Evolutionary conservation across 1,284 basidiomycete genomes (phyloP), one percentile per base, ranked within the genome.

Genomic region (Cutaneotrichosporon dermatis): DNA sequence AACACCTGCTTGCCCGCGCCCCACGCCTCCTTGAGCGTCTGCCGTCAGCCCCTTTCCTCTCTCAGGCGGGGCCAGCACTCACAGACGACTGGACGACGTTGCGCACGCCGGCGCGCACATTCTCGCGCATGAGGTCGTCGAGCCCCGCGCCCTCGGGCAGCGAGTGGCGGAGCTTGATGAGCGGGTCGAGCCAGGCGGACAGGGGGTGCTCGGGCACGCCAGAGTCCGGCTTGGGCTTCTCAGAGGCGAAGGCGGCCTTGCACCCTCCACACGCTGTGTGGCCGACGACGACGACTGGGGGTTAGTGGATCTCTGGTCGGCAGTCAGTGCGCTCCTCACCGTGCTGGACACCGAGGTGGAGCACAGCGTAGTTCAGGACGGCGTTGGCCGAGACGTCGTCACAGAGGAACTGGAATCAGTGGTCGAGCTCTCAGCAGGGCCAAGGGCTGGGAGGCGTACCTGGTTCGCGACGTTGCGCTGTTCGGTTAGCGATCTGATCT

Each of bases 341-440:
- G 79, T 97, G 89, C 77, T 89, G 83, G 45, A 94, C 88, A 57
- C 88, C 87, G 60, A 96, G 81, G 65, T 83, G 80, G 64, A 85
- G 83, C 44, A 97, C 82, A 6, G 90, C 92, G 75, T 88, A 97
- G 9, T 85, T 82, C 62, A 97, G 83, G 3, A 91, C 89, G 1
- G 90, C 84, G 54, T 86, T 81, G 1, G 86, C 87, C 66, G 85
- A 60, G 46, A 11, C 46, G 58, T 63, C 62, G 37, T 56, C 51
- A 13, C 37, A 11, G 25, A 60, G 59, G 56, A 63, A 63, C 62
- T 63, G 46, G 9, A 7, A 44, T 15, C 16, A 13, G 43, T 44
- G 39, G 12, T 40, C 39, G 8, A 40, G 39, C 39, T 40, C 39
- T 40, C 25, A 25, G 25, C 25, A 25, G 25, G 25, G 25, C 25